Base-by-base conservation (phyloP, 192 early-diverging fungal genomes). In the Coemansia furcata region DNA sequence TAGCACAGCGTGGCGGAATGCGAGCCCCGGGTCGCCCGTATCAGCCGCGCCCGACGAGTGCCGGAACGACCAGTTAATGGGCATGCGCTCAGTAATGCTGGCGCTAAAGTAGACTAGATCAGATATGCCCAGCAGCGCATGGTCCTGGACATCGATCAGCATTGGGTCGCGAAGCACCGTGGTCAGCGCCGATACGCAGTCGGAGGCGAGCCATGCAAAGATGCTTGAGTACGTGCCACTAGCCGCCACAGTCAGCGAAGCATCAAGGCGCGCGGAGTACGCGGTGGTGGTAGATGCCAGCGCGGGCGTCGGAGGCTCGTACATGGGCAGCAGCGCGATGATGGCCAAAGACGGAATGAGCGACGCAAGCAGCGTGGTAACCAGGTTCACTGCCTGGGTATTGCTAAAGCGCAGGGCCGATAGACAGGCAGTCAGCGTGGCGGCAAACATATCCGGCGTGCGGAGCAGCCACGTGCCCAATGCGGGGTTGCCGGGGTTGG, bases 261-360 rank as follows among this genome's bases (percentile, higher is more conserved):
- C 3, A 10, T 66, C 38, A 4, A 81, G 30, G n/a, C 74, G 71
- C 36, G 67, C 29, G 30, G 49, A 12, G 38, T 76, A 76, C 8
- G 65, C 58, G n/a, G 32, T 40, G 10, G 43, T 47, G 0, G 69
- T 67, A 0, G 79, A 76, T 11, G 74, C 74, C 17, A 70, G 74
- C 0, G 71, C 65, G 11, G 74, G 74, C 6, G 79, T 62, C 3
- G 79, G 79, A 26, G 74, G 65, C 23, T 26, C 23, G 46, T 82
- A 71, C 67, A 65, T 43, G 15, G 74, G 71, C 38, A 71, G 4
- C 17, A 82, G 43, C 4, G 68, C 52, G 3, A 82, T 35, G 9
- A 82, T 39, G 1, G 60, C 36, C 7, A 82, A 54, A 8, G 67
- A 49, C 12, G 79, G 71, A n/a, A 62, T 68, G 3, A 82, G 43